Percentiles rank a stretch among this genome's conserved stretches.
phyloP scores from a whole-genome alignment of 495 filamentous ascomycete species.

The Annulohypoxylon moriforme region DNA sequence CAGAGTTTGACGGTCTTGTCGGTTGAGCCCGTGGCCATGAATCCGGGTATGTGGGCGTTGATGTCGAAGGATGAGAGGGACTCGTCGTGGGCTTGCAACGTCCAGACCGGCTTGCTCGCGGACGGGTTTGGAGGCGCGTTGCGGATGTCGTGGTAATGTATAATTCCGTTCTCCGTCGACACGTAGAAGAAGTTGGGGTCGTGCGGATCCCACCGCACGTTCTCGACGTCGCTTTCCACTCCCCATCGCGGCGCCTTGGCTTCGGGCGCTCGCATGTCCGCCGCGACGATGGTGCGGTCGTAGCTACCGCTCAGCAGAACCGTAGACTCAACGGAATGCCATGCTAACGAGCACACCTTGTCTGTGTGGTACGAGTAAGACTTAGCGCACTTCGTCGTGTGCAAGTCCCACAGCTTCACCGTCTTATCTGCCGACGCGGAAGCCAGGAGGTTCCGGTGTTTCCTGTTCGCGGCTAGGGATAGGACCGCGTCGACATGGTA shows the following conservation, averaged over 20 bases:
- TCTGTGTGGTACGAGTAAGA: slow-evolving; percentile 93
- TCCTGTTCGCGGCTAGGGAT: slow-evolving; percentile 88
- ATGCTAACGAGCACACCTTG: slow-evolving; percentile 94
- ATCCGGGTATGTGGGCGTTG: slow-evolving; percentile 88
- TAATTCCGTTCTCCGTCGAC: slow-evolving; percentile 87
- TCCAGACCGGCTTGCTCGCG: slow-evolving; percentile 87
- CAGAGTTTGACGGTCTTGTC: slow-evolving; percentile 97
- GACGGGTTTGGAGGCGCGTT: slow-evolving; percentile 73
- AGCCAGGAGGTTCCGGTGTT: slow-evolving; percentile 94
- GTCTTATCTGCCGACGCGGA: slow-evolving; percentile 96
- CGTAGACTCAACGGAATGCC: slow-evolving; percentile 88
- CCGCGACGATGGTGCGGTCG: slow-evolving; percentile 89
- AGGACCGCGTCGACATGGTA: slow-evolving; percentile 96
- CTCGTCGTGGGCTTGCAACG: slow-evolving; percentile 92
- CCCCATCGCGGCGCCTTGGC: slow-evolving; percentile 82
- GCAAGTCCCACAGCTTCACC: slow-evolving; percentile 96
- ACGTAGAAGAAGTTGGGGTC: slow-evolving; percentile 93
- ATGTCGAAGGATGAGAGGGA: slow-evolving; percentile 95
- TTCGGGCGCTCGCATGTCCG: slow-evolving; percentile 92
- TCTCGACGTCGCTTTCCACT: slow-evolving; percentile 95
- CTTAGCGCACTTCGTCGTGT: slow-evolving; percentile 89
- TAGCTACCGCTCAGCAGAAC: slow-evolving; percentile 92
- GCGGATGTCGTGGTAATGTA: slow-evolving; percentile 88
- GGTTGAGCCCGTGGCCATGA: slow-evolving; percentile 89
- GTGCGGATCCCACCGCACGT: slow-evolving; percentile 91